Percentiles rank a stretch among this genome's conserved stretches.
Evolutionary conservation across 2,329 filamentous ascomycete species (phyloP).

Genomic region (Penicillium frequentans): DNA sequence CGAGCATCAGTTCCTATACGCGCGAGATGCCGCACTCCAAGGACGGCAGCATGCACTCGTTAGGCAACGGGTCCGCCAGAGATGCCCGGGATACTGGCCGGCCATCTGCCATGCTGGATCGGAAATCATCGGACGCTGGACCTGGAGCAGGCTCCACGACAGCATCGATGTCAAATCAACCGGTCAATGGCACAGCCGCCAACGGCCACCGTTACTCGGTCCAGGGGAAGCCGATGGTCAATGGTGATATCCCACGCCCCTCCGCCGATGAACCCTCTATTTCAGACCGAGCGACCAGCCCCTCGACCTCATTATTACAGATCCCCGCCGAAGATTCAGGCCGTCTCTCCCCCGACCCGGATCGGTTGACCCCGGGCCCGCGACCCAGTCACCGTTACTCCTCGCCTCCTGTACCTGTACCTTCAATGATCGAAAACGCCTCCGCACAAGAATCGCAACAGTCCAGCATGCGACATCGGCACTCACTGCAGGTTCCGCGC

Average conservation of each 20-base stretch:
- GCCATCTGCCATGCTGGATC: conserved; percentile 30
- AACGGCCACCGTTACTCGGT: conserved; percentile 19
- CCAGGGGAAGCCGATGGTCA: conserved; percentile 31
- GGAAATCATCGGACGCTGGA: conserved; percentile 30
- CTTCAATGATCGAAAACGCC: conserved; percentile 55
- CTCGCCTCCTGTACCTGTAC: conserved; percentile 55
- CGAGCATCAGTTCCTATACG: conserved; percentile 45
- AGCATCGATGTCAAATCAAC: conserved; percentile 25
- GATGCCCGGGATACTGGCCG: conserved; percentile 34
- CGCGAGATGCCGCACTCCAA: conserved; percentile 42
- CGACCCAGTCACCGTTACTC: conserved; percentile 36
- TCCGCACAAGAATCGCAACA: conserved; percentile 56
- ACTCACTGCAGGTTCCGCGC: conserved; percentile 86
- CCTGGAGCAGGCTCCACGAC: conserved; percentile 27
- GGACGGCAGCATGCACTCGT: conserved; percentile 52
- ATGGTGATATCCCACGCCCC: conserved; percentile 32
- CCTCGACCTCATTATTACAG: conserved; percentile 32
- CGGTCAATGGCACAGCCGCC: conserved; percentile 26
- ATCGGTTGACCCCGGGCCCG: conserved; percentile 28
- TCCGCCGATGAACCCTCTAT: conserved; percentile 32
- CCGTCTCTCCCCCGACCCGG: conserved; percentile 31
- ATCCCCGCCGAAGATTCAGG: conserved; percentile 36
- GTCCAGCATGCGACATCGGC: conserved; percentile 71
- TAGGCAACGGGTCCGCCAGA: conserved; percentile 34
- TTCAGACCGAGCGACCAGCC: conserved; percentile 29